Percentiles rank a stretch among this genome's conserved stretches.
Evolutionary conservation across 1,284 basidiomycete genomes (phyloP).

Genomic region (Cutaneotrichosporon cavernicola): DNA sequence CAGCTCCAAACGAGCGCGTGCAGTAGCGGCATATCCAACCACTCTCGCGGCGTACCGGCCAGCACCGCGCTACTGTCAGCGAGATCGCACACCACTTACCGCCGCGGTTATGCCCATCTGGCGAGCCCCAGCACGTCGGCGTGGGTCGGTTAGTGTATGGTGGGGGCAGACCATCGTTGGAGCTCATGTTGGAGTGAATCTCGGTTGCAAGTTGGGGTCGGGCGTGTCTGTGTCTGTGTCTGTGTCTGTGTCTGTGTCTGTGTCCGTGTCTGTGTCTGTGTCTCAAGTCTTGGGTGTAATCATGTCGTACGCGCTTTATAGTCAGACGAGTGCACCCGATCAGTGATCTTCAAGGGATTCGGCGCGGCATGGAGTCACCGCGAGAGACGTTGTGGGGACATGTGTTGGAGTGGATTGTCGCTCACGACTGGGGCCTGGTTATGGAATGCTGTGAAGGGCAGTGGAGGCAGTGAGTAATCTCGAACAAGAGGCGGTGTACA

Average conservation of each 20-base stretch:
- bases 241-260: background rate
- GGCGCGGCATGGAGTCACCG: background rate
- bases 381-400: background rate
- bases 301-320: background rate
- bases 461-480: background rate
- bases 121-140: background rate
- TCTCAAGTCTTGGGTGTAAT: too few species aligned
- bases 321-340: too few species aligned
- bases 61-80: conserved; percentile 4
- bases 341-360: background rate
- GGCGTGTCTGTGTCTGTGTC: background rate
- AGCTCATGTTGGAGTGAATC: background rate
- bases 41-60: background rate
- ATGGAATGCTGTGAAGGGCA: too few species aligned
- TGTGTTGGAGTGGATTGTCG: too few species aligned
- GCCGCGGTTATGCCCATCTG: conserved; percentile 4
- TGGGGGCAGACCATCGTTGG: background rate
- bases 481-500: background rate
- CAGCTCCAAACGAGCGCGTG: conserved; percentile 2
- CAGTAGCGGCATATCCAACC: conserved; percentile 5
- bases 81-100: background rate
- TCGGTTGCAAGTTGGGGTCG: background rate
- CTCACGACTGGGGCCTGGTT: too few species aligned
- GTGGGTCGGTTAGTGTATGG: background rate
- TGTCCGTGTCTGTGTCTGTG: background rate